These are phyloP conservation scores for Trametes pubescens DNA, from an alignment of 1,284 basidiomycete species.

Conservation along the genomic window DNA sequence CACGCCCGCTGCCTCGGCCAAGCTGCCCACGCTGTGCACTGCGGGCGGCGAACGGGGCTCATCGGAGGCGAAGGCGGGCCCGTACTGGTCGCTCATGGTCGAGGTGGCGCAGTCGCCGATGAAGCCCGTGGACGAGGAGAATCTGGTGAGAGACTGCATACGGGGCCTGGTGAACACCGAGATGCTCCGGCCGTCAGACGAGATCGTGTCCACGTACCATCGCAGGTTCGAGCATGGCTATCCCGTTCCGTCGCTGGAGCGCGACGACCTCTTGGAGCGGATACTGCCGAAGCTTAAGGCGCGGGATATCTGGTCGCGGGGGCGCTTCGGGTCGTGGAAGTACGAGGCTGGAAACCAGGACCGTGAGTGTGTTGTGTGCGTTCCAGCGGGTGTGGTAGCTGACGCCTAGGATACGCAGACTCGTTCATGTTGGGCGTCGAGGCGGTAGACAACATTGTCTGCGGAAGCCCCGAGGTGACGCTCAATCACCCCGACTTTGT, in stretches of 20 bases:
- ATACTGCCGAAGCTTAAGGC: not conserved
- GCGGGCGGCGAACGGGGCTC: not conserved
- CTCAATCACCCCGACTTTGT: not conserved
- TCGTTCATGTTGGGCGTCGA: conserved; percentile 9
- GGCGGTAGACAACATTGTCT: conserved; percentile 8
- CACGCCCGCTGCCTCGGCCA: not conserved
- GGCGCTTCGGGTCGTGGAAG: conserved; percentile 10
- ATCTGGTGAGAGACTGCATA: conserved; percentile 1
- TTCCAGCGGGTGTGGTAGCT: not conserved
- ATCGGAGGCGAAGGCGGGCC: not conserved
- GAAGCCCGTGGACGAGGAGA: conserved; percentile 4
- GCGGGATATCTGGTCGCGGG: conserved; percentile 2
- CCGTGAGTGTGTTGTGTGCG: not conserved
- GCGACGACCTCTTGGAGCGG: not conserved
- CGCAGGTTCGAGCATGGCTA: conserved; percentile 6
- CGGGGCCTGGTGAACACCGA: conserved; percentile 3
- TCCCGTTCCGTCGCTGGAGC: conserved; percentile 2
- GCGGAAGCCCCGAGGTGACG: not conserved
- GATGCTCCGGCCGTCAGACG: not conserved
- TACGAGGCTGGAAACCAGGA: conserved; percentile 11
- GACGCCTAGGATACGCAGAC: not conserved
- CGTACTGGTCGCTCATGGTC: conserved; percentile 11
- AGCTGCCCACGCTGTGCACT: not conserved
- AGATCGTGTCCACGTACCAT: conserved; percentile 13
- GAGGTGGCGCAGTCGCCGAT: conserved; percentile 3